Conservation (phyloP, 169 alveolate genomes). For the Blepharisma undulans region DNA sequence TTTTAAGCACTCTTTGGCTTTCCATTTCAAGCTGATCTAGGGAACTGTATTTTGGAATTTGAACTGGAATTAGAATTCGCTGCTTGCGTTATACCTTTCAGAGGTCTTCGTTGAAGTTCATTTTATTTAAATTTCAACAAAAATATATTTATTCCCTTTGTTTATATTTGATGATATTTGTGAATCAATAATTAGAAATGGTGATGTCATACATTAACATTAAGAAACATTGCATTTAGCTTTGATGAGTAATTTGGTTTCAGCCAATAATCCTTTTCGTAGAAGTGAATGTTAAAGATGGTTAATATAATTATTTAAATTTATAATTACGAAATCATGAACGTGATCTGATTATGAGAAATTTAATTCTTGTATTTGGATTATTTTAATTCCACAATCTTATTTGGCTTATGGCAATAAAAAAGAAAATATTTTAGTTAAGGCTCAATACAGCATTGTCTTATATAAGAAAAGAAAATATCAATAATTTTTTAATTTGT, state of each 20-base stretch:
- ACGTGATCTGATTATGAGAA: not conserved
- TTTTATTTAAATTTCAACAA: not conserved
- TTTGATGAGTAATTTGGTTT: too few species aligned
- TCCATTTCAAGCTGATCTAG: not conserved
- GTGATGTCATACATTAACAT: not conserved
- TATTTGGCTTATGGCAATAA: too few species aligned
- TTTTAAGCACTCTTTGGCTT: constrained; percentile 39
- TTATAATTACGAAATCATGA: not conserved
- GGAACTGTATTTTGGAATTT: not conserved
- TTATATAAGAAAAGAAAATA: too few species aligned
- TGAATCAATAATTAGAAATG: not conserved
- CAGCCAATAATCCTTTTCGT: too few species aligned
- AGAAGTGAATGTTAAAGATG: not conserved
- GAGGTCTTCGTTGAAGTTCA: not conserved
- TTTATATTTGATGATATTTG: not conserved
- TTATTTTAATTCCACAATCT: not conserved
- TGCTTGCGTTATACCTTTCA: not conserved
- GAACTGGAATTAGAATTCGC: not conserved
- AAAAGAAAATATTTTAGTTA: too few species aligned
- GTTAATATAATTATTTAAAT: not conserved
- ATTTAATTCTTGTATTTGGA: not conserved
- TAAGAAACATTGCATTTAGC: too few species aligned
- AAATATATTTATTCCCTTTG: not conserved
- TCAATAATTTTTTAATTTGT: too few species aligned
- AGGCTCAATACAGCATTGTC: too few species aligned